A percentile compares a stretch with the other conserved stretches of the same genome.
Evolutionary conservation across 2,329 filamentous ascomycete genomes (phyloP).

Genomic region (Fusarium buharicum): DNA sequence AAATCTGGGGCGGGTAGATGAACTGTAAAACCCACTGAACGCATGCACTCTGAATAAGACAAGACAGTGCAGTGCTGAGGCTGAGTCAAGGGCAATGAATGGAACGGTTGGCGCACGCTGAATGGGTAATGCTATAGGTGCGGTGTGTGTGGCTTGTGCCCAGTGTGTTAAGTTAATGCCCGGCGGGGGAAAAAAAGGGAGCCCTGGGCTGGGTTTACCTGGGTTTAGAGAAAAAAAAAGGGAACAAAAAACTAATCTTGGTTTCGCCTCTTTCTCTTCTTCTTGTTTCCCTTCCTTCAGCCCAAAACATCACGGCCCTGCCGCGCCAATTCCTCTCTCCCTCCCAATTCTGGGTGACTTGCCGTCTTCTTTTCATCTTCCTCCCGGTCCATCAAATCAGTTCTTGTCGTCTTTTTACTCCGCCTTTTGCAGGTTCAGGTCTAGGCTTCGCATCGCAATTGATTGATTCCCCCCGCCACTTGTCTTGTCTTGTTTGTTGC

Average conservation of each 20-base stretch:
- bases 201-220: neutral
- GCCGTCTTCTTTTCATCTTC: slow-evolving; percentile 51
- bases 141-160: slow-evolving; percentile 28
- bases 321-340: slow-evolving; percentile 56
- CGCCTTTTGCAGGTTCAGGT: slow-evolving; percentile 39
- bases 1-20: slow-evolving; percentile 10
- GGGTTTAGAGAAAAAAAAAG: slow-evolving; percentile 26
- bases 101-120: neutral
- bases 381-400: slow-evolving; percentile 47
- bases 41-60: slow-evolving; percentile 7
- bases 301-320: slow-evolving; percentile 55
- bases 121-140: slow-evolving; percentile 2
- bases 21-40: slow-evolving; percentile 1
- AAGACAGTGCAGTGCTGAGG: slow-evolving; percentile 21
- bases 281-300: slow-evolving; percentile 44
- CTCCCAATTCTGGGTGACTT: slow-evolving; percentile 52
- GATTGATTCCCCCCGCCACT: slow-evolving; percentile 31
- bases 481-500: slow-evolving; percentile 27
- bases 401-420: slow-evolving; percentile 48
- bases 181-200: slow-evolving; percentile 23
- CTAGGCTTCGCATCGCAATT: slow-evolving; percentile 34
- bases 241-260: slow-evolving; percentile 45
- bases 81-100: slow-evolving; percentile 37
- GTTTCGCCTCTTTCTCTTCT: slow-evolving; percentile 35
- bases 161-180: slow-evolving; percentile 4